Evolutionary conservation across 75 land plant genomes (phyloP), one percentile per base, ranked within the genome.

Genomic region (Cupressus sempervirens): DNA sequence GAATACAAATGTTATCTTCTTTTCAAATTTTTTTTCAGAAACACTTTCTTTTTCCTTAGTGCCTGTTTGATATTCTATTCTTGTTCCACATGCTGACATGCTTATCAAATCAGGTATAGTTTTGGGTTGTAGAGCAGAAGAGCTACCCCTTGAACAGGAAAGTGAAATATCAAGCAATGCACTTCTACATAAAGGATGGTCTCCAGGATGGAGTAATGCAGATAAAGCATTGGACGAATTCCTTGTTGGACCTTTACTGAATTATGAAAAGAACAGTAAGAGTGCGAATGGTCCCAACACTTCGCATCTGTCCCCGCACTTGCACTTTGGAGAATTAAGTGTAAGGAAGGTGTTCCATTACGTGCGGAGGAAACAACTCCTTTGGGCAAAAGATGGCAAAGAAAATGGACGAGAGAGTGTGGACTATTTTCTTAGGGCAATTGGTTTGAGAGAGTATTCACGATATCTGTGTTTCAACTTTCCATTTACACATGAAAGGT

Each of bases 301-400:
- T 45, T 95, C 98, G 4, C 88, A 91, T 12, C 88, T 96, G 80
- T 96, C 98, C 7, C 96, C 98, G 3, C 91, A 96, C 86, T 86
- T 96, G n/a, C 98, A 96, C 89, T 96, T 92, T 86, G 98, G 98
- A 16, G 98, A 96, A 82, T 16, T 96, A 41, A 96, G 98, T 85
- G 89, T 96, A 36, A 84, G 97, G 76, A 96, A 96, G 80, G 84
- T 96, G 13, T 93, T 92, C 84, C 94, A 93, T 40, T 83, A 53
- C 35, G 90, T 91, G 32, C 87, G 92, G 40, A 91, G 87, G 85
- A 96, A 95, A 87, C 95, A 95, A 46, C 76, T 96, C 35, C 75
- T 87, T 38, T 96, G 95, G 94, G 83, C 68, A 46, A 89, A 87
- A 70, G 98, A 96, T 85, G 89, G 89, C 23, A 89, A 80, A 50